phyloP scores from a whole-genome alignment of 2,329 filamentous ascomycete genomes.

The Apiospora koreana region DNA sequence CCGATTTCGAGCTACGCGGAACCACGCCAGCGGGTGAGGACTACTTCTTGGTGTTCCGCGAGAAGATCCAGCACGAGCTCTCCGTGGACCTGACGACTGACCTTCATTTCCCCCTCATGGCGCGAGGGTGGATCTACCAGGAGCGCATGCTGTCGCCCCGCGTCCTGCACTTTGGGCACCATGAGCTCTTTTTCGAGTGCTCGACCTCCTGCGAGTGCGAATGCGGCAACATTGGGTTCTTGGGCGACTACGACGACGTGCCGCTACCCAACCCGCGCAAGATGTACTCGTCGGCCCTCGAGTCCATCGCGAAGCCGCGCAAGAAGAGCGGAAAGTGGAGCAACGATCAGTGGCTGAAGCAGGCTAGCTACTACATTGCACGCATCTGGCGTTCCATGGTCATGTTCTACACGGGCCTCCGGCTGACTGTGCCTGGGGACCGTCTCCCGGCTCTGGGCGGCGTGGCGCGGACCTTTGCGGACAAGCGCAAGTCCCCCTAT shows the following conservation, averaged over 20 bases:
- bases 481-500: background rate
- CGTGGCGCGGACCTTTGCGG: background rate
- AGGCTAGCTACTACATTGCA: background rate
- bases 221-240: conserved; percentile 4
- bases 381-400: conserved; percentile 2
- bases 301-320: background rate
- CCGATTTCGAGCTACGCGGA: background rate
- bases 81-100: background rate
- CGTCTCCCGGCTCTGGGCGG: background rate
- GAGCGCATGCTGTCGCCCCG: conserved; percentile 17
- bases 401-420: background rate
- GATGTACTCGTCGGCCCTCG: background rate
- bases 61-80: background rate
- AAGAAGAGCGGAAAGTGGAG: background rate
- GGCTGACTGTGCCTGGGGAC: background rate
- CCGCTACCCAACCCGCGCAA: background rate
- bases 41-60: background rate
- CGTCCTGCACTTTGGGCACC: conserved; percentile 15
- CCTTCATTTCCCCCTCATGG: conserved; percentile 9
- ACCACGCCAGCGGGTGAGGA: background rate
- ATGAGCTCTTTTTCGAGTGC: conserved; percentile 19
- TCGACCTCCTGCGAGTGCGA: conserved; percentile 1
- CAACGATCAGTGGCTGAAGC: background rate
- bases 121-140: conserved; percentile 19
- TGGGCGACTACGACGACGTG: background rate